Conservation (phyloP, 2,329 filamentous ascomycete genomes). For the Stemphylium lycopersici region DNA sequence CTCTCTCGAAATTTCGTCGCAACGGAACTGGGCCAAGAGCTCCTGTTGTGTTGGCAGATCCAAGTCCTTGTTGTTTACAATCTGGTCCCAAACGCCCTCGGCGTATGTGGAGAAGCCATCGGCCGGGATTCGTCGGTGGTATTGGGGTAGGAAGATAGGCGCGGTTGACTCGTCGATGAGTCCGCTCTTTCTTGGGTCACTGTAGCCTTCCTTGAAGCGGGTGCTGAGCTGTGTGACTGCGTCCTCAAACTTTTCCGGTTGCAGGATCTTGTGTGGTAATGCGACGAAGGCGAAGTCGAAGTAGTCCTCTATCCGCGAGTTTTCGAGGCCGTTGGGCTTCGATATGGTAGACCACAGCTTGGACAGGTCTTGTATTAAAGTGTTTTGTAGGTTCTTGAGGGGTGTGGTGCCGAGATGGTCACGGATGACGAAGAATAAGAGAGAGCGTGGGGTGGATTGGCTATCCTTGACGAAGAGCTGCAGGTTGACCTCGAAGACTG, state of each 20-base stretch:
- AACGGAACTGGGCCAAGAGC: slow-evolving; percentile 93
- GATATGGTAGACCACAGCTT: slow-evolving; percentile 93
- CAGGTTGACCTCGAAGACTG: slow-evolving; percentile 97
- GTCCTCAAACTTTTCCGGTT: slow-evolving; percentile 85
- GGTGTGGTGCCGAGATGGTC: slow-evolving; percentile 94
- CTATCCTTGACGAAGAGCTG: slow-evolving; percentile 96
- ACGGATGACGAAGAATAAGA: slow-evolving; percentile 98
- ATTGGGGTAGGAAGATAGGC: slow-evolving; percentile 88
- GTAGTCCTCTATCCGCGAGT: slow-evolving; percentile 91
- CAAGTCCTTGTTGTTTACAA: slow-evolving; percentile 97
- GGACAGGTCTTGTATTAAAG: slow-evolving; percentile 84
- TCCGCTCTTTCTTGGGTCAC: slow-evolving; percentile 67
- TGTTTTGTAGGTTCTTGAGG: slow-evolving; percentile 86
- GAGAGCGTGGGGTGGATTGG: slow-evolving; percentile 86
- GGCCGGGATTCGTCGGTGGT: slow-evolving; percentile 92
- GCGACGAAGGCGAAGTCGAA: slow-evolving; percentile 98
- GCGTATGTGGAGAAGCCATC: slow-evolving; percentile 97
- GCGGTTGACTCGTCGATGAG: slow-evolving; percentile 73
- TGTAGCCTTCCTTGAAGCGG: slow-evolving; percentile 82
- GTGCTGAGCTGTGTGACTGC: slow-evolving; percentile 81
- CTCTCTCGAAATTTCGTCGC: slow-evolving; percentile 93
- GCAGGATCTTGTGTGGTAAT: slow-evolving; percentile 93
- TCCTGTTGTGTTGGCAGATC: slow-evolving; percentile 97
- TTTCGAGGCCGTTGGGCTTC: slow-evolving; percentile 87
- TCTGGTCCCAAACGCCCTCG: slow-evolving; percentile 95